These are phyloP conservation scores for Trifolium pratense DNA, from an alignment of 306 rosid genomes.

Conservation along the genomic window DNA sequence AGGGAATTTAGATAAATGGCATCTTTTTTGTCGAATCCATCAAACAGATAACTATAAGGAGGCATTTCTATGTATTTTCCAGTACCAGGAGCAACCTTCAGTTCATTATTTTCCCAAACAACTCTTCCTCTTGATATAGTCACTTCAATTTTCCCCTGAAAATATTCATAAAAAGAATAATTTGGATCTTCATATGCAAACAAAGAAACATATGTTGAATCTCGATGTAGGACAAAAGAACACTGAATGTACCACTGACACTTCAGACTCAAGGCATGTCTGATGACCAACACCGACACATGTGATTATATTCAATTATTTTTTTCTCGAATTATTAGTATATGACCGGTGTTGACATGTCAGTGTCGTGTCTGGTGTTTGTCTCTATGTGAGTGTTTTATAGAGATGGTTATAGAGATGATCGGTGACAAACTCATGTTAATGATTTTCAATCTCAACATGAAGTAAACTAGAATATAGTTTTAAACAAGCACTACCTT, in stretches of 20 bases:
- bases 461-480: slow-evolving; percentile 15
- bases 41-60: slow-evolving; percentile 67
- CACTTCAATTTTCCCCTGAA: slow-evolving; percentile 91
- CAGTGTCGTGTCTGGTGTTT: background rate
- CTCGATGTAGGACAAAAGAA: background rate
- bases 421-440: too few relatives aligned
- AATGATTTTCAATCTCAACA: background rate
- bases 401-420: too few relatives aligned
- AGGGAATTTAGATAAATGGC: slow-evolving; percentile 67
- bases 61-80: slow-evolving; percentile 76
- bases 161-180: background rate
- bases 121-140: slow-evolving; percentile 86
- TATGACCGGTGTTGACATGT: background rate
- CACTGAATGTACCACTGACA: background rate
- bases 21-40: slow-evolving; percentile 72
- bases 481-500: slow-evolving; percentile 59
- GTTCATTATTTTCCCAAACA: slow-evolving; percentile 86
- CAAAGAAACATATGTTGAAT: background rate
- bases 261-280: background rate
- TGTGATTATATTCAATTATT: background rate
- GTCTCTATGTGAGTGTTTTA: background rate
- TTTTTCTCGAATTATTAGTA: background rate
- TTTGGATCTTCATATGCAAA: slow-evolving; percentile 21
- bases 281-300: background rate
- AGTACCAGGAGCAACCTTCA: slow-evolving; percentile 74